Base-by-base conservation (phyloP, 2,329 filamentous ascomycete genomes). In the Fusarium acutatum region DNA sequence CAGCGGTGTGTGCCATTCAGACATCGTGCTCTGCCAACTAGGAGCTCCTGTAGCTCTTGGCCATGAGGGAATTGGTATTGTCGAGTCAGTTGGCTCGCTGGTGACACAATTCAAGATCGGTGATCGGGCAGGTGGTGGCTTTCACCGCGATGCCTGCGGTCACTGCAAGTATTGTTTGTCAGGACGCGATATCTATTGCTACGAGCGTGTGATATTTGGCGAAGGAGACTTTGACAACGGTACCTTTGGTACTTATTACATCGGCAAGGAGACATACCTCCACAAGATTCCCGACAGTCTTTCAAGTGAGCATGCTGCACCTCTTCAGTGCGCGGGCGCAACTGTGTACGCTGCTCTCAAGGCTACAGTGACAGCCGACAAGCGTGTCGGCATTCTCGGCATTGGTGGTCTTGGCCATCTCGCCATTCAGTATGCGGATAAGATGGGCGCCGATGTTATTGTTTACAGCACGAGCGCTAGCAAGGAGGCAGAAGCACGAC, bases 381-480 rank as follows among this genome's bases (percentile, higher is more conserved):
- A 66, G 22, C 56, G 64, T 0, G 61, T 66, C 9, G 64, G 64
- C 2, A 66, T 66, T 37, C 37, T 66, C 1, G 64, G 64, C 10
- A 66, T 66, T 6, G 64, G 64, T 10, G 64, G 64, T 8, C 26
- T 66, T 15, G 64, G 64, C 6, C 49, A 66, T 49, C 64, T 66
- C 0, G 64, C 64, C 0, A 66, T 66, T 15, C 64, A 66, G 11
- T 66, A 43, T 18, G 64, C 60, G 5, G 38, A 66, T 20, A 66
- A 66, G 15, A 65, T 66, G 61, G 64, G 60, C 0, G 61, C 49
- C 3, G 41, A 66, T 18, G 49, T 66, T 13, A 12, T 66, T 7
- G 35, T 66, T 1, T 66, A 66, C 30, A 67, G 64, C 28, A 67
- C 62, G 4, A 67, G 64, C 9, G 24, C 61, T 18, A 67, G 32